Percentiles rank a stretch among this genome's conserved stretches.
Evolutionary conservation across 805 yeast species (phyloP).

Genomic region (Metschnikowia hibisci): DNA sequence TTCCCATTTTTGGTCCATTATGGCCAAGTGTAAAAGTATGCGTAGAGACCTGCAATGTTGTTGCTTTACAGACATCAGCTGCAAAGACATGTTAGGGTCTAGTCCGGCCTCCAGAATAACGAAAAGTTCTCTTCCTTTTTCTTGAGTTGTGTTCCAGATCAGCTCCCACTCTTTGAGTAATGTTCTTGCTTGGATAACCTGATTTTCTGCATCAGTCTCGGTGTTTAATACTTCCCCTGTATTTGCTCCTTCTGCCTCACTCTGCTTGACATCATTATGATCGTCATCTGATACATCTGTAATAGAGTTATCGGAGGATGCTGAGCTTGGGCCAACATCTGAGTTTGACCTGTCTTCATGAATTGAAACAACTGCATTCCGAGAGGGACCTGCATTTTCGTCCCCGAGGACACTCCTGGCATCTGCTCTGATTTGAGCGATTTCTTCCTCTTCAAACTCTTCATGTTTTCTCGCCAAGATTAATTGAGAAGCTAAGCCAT

Average conservation of each 20-base stretch:
- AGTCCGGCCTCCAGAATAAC: constrained; percentile 11
- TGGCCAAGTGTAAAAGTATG: constrained; percentile 45
- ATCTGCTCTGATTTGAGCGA: neutral
- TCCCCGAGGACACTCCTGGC: neutral
- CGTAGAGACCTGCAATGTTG: constrained; percentile 24
- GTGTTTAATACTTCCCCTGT: neutral
- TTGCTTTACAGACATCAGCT: neutral
- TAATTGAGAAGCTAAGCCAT: neutral
- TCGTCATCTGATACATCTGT: no score
- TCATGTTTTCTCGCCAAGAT: neutral
- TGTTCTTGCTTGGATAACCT: constrained; percentile 3
- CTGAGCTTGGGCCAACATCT: no score
- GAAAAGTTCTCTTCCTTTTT: constrained; percentile 7
- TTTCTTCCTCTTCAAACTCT: neutral
- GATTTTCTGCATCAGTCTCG: neutral
- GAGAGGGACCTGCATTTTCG: no score
- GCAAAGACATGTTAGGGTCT: neutral
- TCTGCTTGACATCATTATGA: no score
- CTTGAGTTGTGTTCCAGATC: constrained; percentile 6
- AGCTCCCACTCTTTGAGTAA: constrained; percentile 9
- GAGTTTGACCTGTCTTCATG: neutral
- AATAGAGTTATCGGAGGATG: no score
- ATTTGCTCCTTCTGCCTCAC: no score
- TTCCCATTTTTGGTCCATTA: constrained; percentile 51
- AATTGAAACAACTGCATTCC: neutral